Base-by-base conservation (phyloP, 306 rosid genomes). In the Dalbergia oliveri region DNA sequence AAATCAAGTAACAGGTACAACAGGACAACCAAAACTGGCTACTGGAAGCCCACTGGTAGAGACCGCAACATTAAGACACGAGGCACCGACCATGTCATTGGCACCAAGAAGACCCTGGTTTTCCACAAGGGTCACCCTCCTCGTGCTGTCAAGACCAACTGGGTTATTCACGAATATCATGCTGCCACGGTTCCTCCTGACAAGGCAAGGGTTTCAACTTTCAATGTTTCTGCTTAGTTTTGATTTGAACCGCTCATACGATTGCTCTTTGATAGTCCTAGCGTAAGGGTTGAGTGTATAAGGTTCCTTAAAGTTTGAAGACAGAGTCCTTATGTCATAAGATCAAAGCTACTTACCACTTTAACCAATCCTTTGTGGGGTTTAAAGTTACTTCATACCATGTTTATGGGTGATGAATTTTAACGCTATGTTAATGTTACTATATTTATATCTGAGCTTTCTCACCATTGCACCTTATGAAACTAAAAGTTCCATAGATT, bases 151-250 rank as follows among this genome's bases (percentile, higher is more conserved):
- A 62, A 15, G 85, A 92, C 89, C 74, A 31, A 72, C 8, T 90
- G 97, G 94, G 86, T 86, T 26, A 84, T 92, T 5, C 94, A 90
- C 7, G 91, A 90, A 73, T 90, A 88, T 66, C 83, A 86, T 37
- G 69, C 79, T 15, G 62, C 1, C 15, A 34, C 11, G 14, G 11
- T 47, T 51, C 19, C 31, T 47, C 53, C 1, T 34, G 3, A 23
- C 63, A 75, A 61, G 92, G 92, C 47, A 43, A 1, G 47, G 3
- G 9, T 43, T 43, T 43, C 6, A 7, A 43, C 2, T 43, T 9
- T 37, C 7, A 37, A 37, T 37, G 7, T 6, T 37, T 37, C 41
- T 43, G 47, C 47, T 43, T 9, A 47, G n/a, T 47, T 44, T 44
- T 44, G 50, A 44, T 37, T 37, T 37, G 5, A 26, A 26, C 31